Evolutionary conservation across 495 filamentous ascomycete genomes (phyloP).

Genomic region (Neurospora sp.): DNA sequence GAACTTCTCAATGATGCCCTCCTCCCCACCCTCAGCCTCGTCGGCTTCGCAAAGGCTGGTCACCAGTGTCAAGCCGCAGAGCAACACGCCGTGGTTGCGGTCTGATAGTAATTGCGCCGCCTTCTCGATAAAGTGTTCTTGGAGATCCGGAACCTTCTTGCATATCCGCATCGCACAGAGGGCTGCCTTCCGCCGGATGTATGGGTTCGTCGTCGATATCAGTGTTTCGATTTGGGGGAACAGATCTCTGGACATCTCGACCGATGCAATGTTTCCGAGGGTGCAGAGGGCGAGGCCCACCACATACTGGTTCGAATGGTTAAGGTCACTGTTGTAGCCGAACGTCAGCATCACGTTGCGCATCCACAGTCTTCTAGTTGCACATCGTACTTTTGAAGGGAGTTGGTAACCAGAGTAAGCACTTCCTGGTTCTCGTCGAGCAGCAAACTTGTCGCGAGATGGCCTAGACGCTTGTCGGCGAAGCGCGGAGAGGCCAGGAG

Average conservation of each 20-base stretch:
- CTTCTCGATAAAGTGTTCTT: conserved; percentile 95
- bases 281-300: conserved; percentile 93
- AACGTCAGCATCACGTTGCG: conserved; percentile 17
- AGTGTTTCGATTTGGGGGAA: conserved; percentile 90
- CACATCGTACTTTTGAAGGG: conserved; percentile 74
- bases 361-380: not conserved
- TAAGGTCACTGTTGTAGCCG: conserved; percentile 61
- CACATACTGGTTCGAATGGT: conserved; percentile 97
- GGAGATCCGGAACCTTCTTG: conserved; percentile 91
- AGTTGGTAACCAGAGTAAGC: conserved; percentile 92
- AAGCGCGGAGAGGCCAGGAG: conserved; percentile 93
- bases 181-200: conserved; percentile 92
- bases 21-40: conserved; percentile 76
- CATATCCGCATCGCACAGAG: conserved; percentile 99
- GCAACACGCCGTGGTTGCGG: conserved; percentile 83
- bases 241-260: conserved; percentile 98
- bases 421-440: conserved; percentile 99
- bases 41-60: conserved; percentile 91
- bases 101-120: conserved; percentile 81
- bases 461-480: conserved; percentile 93
- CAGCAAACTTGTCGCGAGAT: conserved; percentile 90
- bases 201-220: conserved; percentile 86
- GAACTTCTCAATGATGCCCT: conserved; percentile 81
- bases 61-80: conserved; percentile 85
- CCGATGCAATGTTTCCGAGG: conserved; percentile 90